Base-by-base conservation (phyloP, 495 filamentous ascomycete species). In the Penicillium fimorum region DNA sequence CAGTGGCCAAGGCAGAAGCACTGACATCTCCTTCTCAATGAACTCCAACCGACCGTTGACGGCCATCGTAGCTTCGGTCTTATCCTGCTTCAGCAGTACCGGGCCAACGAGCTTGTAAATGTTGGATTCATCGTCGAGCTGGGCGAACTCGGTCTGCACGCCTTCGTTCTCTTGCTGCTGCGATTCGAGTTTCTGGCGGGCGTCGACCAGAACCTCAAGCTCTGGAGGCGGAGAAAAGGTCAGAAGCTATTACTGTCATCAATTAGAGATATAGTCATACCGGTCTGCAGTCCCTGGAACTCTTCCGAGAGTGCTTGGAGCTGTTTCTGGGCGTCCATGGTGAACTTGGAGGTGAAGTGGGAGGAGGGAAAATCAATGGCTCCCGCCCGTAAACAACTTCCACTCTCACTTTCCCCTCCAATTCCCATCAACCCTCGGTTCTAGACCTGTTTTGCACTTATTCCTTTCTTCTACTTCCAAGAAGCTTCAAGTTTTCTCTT, bases 71-170 rank as follows among this genome's bases (percentile, higher is more conserved):
- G 95, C 94, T 62, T 98, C 94, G 3, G 76, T 71, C 64, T 87
- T 90, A 12, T 97, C 94, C 71, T 97, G 95, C 77, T 97, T 97
- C 64, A 97, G 72, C 45, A 99, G 77, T 10, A 97, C 89, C 0
- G 94, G 94, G 1, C 94, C 94, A 49, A 96, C 84, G 35, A 96
- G 82, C 71, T 97, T 97, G 81, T 91, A 99, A 73, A 99, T 95
- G 49, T 86, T 89, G 57, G 93, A 85, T 59, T 87, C 85, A 46
- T 90, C 85, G 56, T 85, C 82, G 55, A 97, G 79, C 53, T 79
- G 79, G 30, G 81, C 73, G 72, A 98, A 97, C 76, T 98, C 94
- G 85, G 89, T 89, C 68, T 96, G 86, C 1, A 98, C 94, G 22
- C 86, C 85, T 47, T 85, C 74, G 70, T 97, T 97, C 70, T 98